Conservation (phyloP, 805 yeast genomes). For the Schwanniomyces vanrijiae region DNA sequence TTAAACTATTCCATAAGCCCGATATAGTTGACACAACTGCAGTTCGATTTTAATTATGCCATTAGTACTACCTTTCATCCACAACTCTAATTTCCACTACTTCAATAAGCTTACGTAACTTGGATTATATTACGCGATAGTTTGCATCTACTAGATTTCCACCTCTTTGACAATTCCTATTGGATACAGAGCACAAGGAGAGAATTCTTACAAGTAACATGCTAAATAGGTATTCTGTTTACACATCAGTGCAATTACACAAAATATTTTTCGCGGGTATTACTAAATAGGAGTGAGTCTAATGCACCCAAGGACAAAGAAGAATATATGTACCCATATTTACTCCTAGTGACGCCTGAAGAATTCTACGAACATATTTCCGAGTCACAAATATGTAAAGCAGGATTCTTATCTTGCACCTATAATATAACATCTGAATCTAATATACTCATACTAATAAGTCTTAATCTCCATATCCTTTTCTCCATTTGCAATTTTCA, state of each 20-base stretch:
- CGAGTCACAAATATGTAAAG: not conserved
- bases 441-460: too few relatives aligned
- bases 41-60: too few relatives aligned
- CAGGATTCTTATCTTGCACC: not conserved
- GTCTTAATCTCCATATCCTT: too few relatives aligned
- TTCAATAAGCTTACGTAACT: not conserved
- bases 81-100: not conserved
- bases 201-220: too few relatives aligned
- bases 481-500: too few relatives aligned
- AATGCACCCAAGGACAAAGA: not conserved
- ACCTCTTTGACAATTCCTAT: too few relatives aligned
- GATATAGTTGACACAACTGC: not conserved
- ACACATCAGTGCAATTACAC: too few relatives aligned
- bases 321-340: not conserved
- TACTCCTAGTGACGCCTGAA: not conserved
- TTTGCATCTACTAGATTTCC: not conserved
- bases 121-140: not conserved
- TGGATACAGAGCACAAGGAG: too few relatives aligned
- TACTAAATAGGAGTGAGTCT: too few relatives aligned
- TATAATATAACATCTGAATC: not conserved
- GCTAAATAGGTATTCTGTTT: too few relatives aligned
- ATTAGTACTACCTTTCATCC: not conserved
- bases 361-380: not conserved
- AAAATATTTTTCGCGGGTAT: too few relatives aligned
- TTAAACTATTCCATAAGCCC: not conserved